Percentiles rank a stretch among this genome's conserved stretches.
These are phyloP conservation scores for Pseudomonodictys pantanalensis DNA, from an alignment of 495 filamentous ascomycete species.

Conservation along the genomic window DNA sequence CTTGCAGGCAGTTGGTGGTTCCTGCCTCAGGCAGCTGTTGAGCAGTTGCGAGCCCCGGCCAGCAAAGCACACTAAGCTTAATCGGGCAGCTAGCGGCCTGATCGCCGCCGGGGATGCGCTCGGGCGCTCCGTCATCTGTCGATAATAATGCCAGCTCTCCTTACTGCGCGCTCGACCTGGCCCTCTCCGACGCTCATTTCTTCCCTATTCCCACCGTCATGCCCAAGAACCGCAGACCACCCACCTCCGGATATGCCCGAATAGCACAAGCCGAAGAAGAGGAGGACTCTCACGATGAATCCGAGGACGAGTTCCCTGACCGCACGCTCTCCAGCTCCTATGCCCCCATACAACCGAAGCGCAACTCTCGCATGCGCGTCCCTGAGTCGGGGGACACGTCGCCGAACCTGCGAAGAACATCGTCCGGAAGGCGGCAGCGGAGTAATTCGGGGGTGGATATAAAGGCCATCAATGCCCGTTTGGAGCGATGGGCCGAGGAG, in stretches of 20 bases:
- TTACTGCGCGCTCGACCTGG: not conserved
- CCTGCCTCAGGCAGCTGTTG: too few relatives aligned
- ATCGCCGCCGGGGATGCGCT: too few relatives aligned
- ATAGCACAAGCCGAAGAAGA: slow-evolving; percentile 85
- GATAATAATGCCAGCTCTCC: too few relatives aligned
- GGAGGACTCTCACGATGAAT: slow-evolving; percentile 61
- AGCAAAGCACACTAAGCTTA: too few relatives aligned
- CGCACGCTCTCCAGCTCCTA: slow-evolving; percentile 60
- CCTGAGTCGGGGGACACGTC: slow-evolving; percentile 44
- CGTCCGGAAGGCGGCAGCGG: slow-evolving; percentile 52
- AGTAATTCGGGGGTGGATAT: slow-evolving; percentile 93
- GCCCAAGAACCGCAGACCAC: slow-evolving; percentile 60
- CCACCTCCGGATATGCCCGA: slow-evolving; percentile 86
- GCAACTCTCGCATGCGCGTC: slow-evolving; percentile 57
- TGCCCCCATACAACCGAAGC: slow-evolving; percentile 64
- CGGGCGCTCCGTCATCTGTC: too few relatives aligned
- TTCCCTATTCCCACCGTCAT: slow-evolving; percentile 12
- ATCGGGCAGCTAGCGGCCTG: too few relatives aligned
- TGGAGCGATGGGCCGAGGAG: slow-evolving; percentile 97
- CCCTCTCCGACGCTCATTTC: not conserved
- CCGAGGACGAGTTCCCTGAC: slow-evolving; percentile 53
- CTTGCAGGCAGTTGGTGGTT: too few relatives aligned
- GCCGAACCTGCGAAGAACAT: slow-evolving; percentile 47
- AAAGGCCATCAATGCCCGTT: slow-evolving; percentile 94
- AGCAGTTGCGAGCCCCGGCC: too few relatives aligned